phyloP scores from a whole-genome alignment of 192 early-diverging fungal species.

The Martensiomyces pterosporus region DNA sequence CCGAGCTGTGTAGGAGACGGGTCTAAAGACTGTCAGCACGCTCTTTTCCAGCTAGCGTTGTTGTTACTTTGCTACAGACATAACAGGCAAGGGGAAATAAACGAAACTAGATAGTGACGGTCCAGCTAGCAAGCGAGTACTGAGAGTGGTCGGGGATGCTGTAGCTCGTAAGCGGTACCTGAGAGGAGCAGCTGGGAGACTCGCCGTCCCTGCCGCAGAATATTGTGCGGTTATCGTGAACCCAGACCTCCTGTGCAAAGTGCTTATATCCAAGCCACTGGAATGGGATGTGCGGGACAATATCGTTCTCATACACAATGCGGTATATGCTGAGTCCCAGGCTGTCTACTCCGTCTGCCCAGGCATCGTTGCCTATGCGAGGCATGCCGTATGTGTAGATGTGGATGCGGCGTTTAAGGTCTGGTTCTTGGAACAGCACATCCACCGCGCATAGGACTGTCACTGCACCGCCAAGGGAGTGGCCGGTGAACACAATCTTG shows the following conservation, averaged over 20 bases:
- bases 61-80: constrained; percentile 8
- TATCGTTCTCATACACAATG: constrained; percentile 38
- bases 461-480: constrained; percentile 50
- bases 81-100: neutral
- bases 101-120: constrained; percentile 4
- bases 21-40: no score
- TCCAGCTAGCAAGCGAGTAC: constrained; percentile 31
- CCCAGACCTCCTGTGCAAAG: constrained; percentile 44
- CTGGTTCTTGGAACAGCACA: constrained; percentile 13
- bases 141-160: constrained; percentile 41
- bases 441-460: constrained; percentile 42
- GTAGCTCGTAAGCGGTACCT: constrained; percentile 21
- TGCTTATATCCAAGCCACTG: constrained; percentile 49
- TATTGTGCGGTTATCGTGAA: constrained; percentile 31
- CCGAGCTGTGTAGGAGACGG: no score
- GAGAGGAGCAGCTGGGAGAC: constrained; percentile 21
- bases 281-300: constrained; percentile 50
- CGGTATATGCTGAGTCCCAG: constrained; percentile 31
- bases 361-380: constrained; percentile 38
- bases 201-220: constrained; percentile 37
- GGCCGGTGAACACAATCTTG: constrained; percentile 48
- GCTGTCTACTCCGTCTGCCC: constrained; percentile 24
- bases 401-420: constrained; percentile 23
- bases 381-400: constrained; percentile 51
- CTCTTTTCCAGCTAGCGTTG: neutral